phyloP scores from a whole-genome alignment of 306 rosid genomes.

The Cucurbita argyrosperma region DNA sequence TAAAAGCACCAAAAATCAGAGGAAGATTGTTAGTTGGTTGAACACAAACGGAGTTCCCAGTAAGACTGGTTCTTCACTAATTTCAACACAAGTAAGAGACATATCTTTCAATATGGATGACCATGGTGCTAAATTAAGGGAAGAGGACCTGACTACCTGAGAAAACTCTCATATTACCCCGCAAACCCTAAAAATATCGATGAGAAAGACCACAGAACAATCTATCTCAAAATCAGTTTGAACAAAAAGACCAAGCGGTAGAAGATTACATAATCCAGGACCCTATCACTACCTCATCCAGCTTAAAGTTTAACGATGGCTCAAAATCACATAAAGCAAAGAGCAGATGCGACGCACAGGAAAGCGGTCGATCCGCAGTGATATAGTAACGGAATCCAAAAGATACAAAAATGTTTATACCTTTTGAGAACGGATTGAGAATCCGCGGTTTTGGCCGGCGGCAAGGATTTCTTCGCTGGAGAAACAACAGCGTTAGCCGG shows the following conservation, averaged over 20 bases:
- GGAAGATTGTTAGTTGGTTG: background rate
- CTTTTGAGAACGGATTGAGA: conserved; percentile 82
- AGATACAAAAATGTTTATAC: conserved; percentile 6
- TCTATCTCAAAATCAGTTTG: background rate
- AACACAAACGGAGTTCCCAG: background rate
- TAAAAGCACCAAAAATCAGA: background rate
- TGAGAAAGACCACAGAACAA: background rate
- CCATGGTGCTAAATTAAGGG: background rate
- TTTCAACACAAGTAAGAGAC: background rate
- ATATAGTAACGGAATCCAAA: background rate
- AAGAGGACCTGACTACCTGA: background rate
- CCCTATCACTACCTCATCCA: background rate
- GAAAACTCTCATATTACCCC: background rate
- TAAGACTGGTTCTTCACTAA: background rate
- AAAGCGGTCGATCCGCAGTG: background rate
- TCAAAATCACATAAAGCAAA: background rate
- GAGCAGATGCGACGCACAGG: background rate
- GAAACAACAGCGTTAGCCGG: conserved; percentile 15
- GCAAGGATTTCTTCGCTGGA: conserved; percentile 30
- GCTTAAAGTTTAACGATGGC: background rate
- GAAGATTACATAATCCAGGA: background rate
- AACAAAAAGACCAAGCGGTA: background rate
- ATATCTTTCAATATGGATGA: background rate
- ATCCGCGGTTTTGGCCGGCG: conserved; percentile 41
- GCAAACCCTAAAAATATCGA: background rate